Evolutionary conservation across 306 rosid genomes (phyloP).

Genomic region (Castanospermum australe): DNA sequence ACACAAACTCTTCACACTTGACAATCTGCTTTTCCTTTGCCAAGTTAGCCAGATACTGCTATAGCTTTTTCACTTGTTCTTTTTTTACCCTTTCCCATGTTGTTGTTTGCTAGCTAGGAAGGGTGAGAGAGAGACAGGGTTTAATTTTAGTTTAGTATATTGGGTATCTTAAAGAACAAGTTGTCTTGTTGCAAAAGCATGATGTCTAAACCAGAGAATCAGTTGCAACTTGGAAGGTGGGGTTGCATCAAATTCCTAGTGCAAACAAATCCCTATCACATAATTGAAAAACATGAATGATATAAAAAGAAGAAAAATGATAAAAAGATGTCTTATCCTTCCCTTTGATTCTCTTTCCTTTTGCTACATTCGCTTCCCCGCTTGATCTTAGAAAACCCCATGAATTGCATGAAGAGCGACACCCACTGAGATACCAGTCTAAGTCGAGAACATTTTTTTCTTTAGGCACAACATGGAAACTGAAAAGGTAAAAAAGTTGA

Average conservation of each 20-base stretch:
- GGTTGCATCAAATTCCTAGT: conserved; percentile 40
- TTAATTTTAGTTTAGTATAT: background rate
- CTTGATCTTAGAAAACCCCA: conserved; percentile 34
- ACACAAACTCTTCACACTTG: background rate
- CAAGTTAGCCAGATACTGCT: background rate
- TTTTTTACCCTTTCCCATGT: background rate
- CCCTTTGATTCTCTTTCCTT: conserved; percentile 32
- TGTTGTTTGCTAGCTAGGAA: background rate
- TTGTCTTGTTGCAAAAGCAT: conserved; percentile 41
- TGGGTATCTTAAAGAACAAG: conserved; percentile 33
- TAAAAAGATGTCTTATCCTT: conserved; percentile 9
- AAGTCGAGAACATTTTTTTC: conserved; percentile 30
- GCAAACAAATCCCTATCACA: conserved; percentile 30
- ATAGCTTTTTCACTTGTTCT: background rate
- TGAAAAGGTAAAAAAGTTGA: background rate
- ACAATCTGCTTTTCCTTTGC: background rate
- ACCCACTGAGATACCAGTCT: conserved; percentile 21
- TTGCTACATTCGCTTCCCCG: conserved; percentile 33
- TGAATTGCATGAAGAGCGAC: conserved; percentile 38
- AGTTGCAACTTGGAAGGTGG: conserved; percentile 36
- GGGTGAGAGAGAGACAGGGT: background rate
- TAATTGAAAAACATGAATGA: conserved; percentile 28
- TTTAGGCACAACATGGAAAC: conserved; percentile 5
- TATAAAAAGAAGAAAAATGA: background rate
- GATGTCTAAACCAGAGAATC: conserved; percentile 27